Evolutionary conservation across 164 flowering plant genomes (phyloP), one percentile per base, ranked within the genome.

Genomic region (Chimonanthus salicifolius): DNA sequence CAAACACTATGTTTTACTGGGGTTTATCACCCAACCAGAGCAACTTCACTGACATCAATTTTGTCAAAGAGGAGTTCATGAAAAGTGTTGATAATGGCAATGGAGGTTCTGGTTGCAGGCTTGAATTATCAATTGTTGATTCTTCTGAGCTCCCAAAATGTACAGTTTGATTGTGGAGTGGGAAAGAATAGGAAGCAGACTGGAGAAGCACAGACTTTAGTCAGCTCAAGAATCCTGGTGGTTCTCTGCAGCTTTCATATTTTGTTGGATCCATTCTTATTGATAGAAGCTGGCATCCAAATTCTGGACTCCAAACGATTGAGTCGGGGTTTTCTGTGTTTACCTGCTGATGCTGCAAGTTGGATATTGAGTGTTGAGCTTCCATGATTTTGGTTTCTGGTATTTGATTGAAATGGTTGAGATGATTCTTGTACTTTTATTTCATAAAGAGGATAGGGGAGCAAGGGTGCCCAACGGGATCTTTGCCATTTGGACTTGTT

Each of bases 1-100:
- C 90, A n/a, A 84, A 84, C 58, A 51, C 71, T 9, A 83, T 86
- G 21, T 88, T 87, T 50, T 87, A 81, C 73, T 88, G 90, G 92
- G 92, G 92, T 43, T 72, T 88, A 64, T 75, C 75, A 33, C 79
- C 80, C 43, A 78, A 76, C 4, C 73, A 69, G 68, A 74, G 72
- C 54, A 54, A 65, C 64, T 62, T 64, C 67, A 66, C 65, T 1
- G 81, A 83, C 47, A 68, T 84, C 46, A 68, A 76, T 4, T 64
- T 74, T 20, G 78, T 87, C 4, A 75, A 82, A 67, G 77, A 71
- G 63, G 80, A 78, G 45, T 88, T 88, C 82, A 64, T 48, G 83
- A 70, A 54, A 70, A 75, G 48, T 62, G 73, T 83, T n/a, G 69
- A 54, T 47, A 78, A 68, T 58, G 86, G 86, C 7, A 78, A 75